Evolutionary conservation across 2,329 filamentous ascomycete species (phyloP).

Genomic region (Hypoxylon sp.): DNA sequence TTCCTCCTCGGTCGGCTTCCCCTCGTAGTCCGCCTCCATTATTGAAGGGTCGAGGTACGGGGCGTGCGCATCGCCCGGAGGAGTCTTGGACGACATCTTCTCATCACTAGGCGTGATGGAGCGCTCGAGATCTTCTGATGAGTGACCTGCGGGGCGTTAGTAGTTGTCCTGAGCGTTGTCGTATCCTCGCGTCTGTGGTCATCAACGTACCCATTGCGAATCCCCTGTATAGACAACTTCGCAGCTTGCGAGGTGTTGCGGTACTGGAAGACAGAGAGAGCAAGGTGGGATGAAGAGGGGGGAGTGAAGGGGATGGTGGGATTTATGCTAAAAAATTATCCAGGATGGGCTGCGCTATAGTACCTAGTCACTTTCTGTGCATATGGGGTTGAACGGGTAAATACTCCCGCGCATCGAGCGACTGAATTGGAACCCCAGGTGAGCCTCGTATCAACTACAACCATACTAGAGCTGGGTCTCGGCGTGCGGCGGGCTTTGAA

Average conservation of each 20-base stretch:
- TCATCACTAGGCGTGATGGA: conserved; percentile 34
- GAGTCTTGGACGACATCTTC: conserved; percentile 35
- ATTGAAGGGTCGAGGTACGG: conserved; percentile 48
- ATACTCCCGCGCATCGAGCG: conserved; percentile 28
- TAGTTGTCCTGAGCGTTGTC: background rate
- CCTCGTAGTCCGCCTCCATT: conserved; percentile 53
- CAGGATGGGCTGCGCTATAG: conserved; percentile 26
- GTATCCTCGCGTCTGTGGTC: background rate
- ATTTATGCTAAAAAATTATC: conserved; percentile 44
- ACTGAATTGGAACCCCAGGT: conserved; percentile 22
- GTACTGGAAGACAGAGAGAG: conserved; percentile 33
- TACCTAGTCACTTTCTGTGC: background rate
- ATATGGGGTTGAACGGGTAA: conserved; percentile 34
- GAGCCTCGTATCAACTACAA: conserved; percentile 37
- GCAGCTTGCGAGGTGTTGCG: conserved; percentile 21
- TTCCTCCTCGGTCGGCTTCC: conserved; percentile 65
- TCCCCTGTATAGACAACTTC: conserved; percentile 31
- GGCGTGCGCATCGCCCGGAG: conserved; percentile 44
- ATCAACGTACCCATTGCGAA: conserved; percentile 41
- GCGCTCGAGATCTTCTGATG: conserved; percentile 37
- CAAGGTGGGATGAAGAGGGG: conserved; percentile 25
- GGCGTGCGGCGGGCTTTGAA: conserved; percentile 30
- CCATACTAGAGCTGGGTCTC: conserved; percentile 26
- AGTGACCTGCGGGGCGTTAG: conserved; percentile 30
- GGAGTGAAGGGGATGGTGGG: conserved; percentile 29